Percentiles rank a stretch among this genome's conserved stretches.
These are phyloP conservation scores for Cyclostephanos invisitatus DNA, from an alignment of 108 stramenopile species.

Conservation along the genomic window DNA sequence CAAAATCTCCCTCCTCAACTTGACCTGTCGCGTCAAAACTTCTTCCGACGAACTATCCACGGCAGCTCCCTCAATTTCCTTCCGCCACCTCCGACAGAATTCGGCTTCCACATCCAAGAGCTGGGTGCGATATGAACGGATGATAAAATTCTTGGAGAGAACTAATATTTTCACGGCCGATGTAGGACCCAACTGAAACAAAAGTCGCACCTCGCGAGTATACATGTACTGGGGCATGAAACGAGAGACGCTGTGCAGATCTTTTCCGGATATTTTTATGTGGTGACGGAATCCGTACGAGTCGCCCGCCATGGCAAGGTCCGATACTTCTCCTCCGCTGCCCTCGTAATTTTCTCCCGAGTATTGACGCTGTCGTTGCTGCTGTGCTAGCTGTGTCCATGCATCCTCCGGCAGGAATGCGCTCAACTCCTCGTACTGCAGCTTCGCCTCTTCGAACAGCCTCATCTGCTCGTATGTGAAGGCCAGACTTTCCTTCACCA, in stretches of 20 bases:
- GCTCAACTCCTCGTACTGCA: slow-evolving; percentile 81
- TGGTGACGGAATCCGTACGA: slow-evolving; percentile 57
- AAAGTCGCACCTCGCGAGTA: slow-evolving; percentile 61
- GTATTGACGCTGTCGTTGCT: background rate
- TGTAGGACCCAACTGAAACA: slow-evolving; percentile 57
- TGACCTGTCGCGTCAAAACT: slow-evolving; percentile 15
- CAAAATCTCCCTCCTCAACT: slow-evolving; percentile 24
- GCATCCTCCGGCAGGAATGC: slow-evolving; percentile 66
- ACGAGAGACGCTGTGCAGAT: slow-evolving; percentile 56
- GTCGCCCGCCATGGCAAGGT: slow-evolving; percentile 68
- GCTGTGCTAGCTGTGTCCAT: slow-evolving; percentile 31
- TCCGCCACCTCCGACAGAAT: slow-evolving; percentile 30
- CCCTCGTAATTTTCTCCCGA: slow-evolving; percentile 11
- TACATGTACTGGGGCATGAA: slow-evolving; percentile 67
- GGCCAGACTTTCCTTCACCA: slow-evolving; percentile 82
- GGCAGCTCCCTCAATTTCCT: slow-evolving; percentile 25
- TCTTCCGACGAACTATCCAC: slow-evolving; percentile 24
- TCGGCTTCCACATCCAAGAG: slow-evolving; percentile 24
- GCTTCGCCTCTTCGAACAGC: slow-evolving; percentile 67
- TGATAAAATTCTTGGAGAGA: slow-evolving; percentile 59
- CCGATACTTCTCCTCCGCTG: slow-evolving; percentile 15
- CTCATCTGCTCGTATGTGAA: slow-evolving; percentile 87
- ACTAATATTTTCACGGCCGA: slow-evolving; percentile 59
- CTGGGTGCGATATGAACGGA: slow-evolving; percentile 45
- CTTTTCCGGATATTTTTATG: slow-evolving; percentile 46